phyloP scores from a whole-genome alignment of 306 rosid species.

The Comarum palustre region DNA sequence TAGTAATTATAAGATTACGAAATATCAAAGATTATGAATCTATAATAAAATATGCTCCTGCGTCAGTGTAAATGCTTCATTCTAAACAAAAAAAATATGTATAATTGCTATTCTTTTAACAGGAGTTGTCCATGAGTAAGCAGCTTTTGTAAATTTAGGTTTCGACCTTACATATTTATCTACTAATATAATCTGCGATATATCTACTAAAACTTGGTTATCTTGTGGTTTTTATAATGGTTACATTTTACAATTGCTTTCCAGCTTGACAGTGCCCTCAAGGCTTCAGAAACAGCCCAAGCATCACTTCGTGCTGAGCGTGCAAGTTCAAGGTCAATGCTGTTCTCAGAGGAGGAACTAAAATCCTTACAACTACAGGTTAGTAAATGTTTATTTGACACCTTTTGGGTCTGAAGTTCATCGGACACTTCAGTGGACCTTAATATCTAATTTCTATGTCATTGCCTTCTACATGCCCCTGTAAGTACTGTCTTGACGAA shows the following conservation, averaged over 20 bases:
- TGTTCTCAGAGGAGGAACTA: slow-evolving; percentile 86
- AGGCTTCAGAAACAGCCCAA: slow-evolving; percentile 75
- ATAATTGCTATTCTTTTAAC: background rate
- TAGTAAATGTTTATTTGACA: slow-evolving; percentile 7
- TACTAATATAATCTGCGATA: background rate
- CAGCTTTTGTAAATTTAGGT: background rate
- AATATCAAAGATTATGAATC: no score
- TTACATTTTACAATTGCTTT: slow-evolving; percentile 14
- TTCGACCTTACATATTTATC: background rate
- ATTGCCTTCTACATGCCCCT: background rate
- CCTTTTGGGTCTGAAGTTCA: background rate
- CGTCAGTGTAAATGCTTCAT: no score
- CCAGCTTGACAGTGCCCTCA: slow-evolving; percentile 82
- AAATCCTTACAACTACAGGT: slow-evolving; percentile 94
- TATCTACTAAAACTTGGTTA: background rate
- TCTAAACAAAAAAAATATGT: no score
- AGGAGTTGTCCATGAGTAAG: background rate
- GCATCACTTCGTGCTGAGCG: slow-evolving; percentile 72
- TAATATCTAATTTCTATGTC: background rate
- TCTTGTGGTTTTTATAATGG: background rate
- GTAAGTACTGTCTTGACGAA: slow-evolving; percentile 5
- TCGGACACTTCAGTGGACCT: background rate
- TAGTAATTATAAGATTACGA: no score
- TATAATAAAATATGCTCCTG: no score
- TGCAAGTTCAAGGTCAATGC: slow-evolving; percentile 59